Percentiles rank a stretch among this genome's conserved stretches.
Conservation (phyloP, 495 filamentous ascomycete species). For the Hypoxylon subgilvum region DNA sequence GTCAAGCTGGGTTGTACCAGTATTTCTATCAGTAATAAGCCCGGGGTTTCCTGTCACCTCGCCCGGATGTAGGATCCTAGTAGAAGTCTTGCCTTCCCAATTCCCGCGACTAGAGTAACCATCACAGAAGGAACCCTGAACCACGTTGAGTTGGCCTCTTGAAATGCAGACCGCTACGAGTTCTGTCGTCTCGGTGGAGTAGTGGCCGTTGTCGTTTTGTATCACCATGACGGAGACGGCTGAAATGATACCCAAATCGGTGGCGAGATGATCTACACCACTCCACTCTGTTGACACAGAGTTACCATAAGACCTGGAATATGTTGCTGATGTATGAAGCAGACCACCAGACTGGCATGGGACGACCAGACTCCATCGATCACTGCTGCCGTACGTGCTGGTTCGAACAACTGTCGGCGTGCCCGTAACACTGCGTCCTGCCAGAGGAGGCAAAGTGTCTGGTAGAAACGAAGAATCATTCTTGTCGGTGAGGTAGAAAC, state of each 20-base stretch:
- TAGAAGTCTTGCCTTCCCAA: slow-evolving; percentile 24
- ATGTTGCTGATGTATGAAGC: slow-evolving; percentile 20
- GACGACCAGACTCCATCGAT: slow-evolving; percentile 23
- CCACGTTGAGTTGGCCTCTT: slow-evolving; percentile 10
- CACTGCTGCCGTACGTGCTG: not conserved
- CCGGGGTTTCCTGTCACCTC: slow-evolving; percentile 34
- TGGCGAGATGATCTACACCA: slow-evolving; percentile 24
- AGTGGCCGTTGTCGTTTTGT: not conserved
- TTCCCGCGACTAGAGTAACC: not conserved
- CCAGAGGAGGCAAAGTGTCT: slow-evolving; percentile 16
- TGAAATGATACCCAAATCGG: slow-evolving; percentile 26
- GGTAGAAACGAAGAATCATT: slow-evolving; percentile 9
- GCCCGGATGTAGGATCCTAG: slow-evolving; percentile 29
- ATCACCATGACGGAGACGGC: slow-evolving; percentile 20
- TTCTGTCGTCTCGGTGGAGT: not conserved
- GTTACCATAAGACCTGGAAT: not conserved
- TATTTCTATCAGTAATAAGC: slow-evolving; percentile 4
- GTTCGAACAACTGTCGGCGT: slow-evolving; percentile 8
- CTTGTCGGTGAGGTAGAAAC: slow-evolving; percentile 13
- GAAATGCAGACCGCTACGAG: slow-evolving; percentile 24
- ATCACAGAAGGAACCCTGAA: slow-evolving; percentile 7
- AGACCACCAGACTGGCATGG: slow-evolving; percentile 35
- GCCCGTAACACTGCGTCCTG: slow-evolving; percentile 6
- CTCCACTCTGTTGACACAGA: slow-evolving; percentile 2
- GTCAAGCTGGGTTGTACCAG: slow-evolving; percentile 10